Evolutionary conservation across 768 basidiomycete species (phyloP).

Genomic region (Cyclocybe cylindracea): DNA sequence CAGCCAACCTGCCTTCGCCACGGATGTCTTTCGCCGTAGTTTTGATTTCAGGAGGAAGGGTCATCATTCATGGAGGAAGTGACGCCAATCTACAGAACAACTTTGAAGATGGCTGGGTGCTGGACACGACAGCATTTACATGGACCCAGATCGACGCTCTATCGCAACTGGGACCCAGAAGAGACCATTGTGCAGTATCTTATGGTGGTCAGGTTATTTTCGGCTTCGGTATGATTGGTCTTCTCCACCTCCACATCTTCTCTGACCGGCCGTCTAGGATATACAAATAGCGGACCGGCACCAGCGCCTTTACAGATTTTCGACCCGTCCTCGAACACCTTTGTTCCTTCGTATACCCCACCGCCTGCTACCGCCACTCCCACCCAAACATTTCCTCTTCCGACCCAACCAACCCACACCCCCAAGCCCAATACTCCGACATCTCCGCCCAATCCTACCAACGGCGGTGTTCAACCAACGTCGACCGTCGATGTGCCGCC

Average conservation of each 20-base stretch:
- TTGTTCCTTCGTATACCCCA: conserved; percentile 43
- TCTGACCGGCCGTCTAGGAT: conserved; percentile 36
- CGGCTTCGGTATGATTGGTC: conserved; percentile 65
- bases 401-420: conserved; percentile 28
- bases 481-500: conserved; percentile 10
- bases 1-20: conserved; percentile 48
- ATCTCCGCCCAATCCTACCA: background rate
- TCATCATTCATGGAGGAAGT: conserved; percentile 81
- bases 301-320: conserved; percentile 58
- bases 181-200: conserved; percentile 74
- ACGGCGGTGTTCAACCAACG: conserved; percentile 18
- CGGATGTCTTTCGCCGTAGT: conserved; percentile 65
- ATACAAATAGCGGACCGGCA: conserved; percentile 50
- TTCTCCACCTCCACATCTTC: background rate
- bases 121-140: conserved; percentile 59
- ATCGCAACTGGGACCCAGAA: conserved; percentile 59
- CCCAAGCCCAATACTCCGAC: background rate
- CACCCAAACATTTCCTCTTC: conserved; percentile 34
- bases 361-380: conserved; percentile 27
- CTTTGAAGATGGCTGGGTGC: conserved; percentile 71
- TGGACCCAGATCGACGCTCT: conserved; percentile 59
- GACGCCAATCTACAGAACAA: conserved; percentile 54
- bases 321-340: conserved; percentile 41
- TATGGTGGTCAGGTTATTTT: conserved; percentile 67
- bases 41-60: conserved; percentile 47